Base-by-base conservation (phyloP, 257 asterid species). In the Lavandula angustifolia region DNA sequence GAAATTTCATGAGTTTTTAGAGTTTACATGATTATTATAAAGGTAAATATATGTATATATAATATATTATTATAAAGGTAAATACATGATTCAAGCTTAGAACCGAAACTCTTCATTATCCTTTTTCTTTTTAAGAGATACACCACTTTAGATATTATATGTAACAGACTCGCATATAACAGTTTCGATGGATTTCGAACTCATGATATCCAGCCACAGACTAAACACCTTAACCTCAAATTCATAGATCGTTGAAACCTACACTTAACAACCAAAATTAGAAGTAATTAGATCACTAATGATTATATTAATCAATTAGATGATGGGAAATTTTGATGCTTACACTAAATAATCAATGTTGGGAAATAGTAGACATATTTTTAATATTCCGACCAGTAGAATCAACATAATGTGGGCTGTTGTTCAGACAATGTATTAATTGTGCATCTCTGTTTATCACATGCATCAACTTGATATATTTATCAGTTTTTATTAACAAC, bases 401-500 rank as follows among this genome's bases (percentile, higher is more conserved):
- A 61, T 16, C 33, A 38, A 63, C 72, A 68, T 10, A 68, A 4
- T 74, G 75, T 74, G 34, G 60, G 75, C 22, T 9, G 71, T 56
- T 63, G 41, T 48, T 49, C 0, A 16, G 75, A 74, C 79, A 74
- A 0, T 4, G 18, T 27, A 73, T 37, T 67, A 47, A 54, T 67
- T 17, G 12, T 56, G 75, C 57, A 50, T 27, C 17, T 22, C 27
- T 22, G n/a, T n/a, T n/a, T n/a, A n/a, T 60, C 12, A 43, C 57
- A 52, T 10, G 52, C 68, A 71, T 13, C 3, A 34, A 4, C 6
- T n/a, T 32, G n/a, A 32, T 35, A 56, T 3, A 65, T 59, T 58
- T 5, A 13, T 13, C n/a, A 6, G 34, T 47, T 67, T 22, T 17
- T 1, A 5, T 13, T 35, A 13, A 3, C 32, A 63, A 35, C 22